Conservation (phyloP, 148 eudicot species). For the Fallopia convolvulus region DNA sequence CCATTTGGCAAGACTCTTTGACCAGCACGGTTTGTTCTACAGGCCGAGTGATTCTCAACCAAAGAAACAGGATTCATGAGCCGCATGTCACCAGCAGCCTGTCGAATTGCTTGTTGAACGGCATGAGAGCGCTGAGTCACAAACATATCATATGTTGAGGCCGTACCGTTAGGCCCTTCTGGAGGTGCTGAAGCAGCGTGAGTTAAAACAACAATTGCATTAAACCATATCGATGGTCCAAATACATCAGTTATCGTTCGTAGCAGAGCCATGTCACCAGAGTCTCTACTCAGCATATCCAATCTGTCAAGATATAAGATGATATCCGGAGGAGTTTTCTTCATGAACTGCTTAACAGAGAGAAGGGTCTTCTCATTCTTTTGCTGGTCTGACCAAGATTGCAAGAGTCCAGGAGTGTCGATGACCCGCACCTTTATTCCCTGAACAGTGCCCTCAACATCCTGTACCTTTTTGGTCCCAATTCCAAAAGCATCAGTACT, state of each 20-base stretch:
- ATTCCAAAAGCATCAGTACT: conserved; percentile 74
- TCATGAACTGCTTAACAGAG: conserved; percentile 75
- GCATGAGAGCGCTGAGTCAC: conserved; percentile 94
- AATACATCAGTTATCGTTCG: conserved; percentile 76
- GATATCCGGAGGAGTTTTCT: conserved; percentile 89
- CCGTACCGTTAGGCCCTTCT: conserved; percentile 95
- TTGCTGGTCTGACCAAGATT: conserved; percentile 79
- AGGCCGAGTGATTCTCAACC: conserved; percentile 94
- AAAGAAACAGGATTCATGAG: conserved; percentile 97
- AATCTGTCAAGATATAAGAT: conserved; percentile 86
- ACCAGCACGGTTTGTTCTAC: conserved; percentile 90
- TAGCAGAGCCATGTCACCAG: conserved; percentile 79
- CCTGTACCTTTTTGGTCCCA: conserved; percentile 89
- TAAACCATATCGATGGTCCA: conserved; percentile 93
- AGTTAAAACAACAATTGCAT: conserved; percentile 92
- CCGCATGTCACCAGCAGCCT: conserved; percentile 98
- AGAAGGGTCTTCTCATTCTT: conserved; percentile 76
- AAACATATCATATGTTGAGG: conserved; percentile 86
- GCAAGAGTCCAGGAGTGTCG: conserved; percentile 90
- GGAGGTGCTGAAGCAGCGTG: conserved; percentile 99
- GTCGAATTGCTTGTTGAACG: conserved; percentile 96
- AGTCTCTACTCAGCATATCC: conserved; percentile 95
- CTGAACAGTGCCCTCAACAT: conserved; percentile 90
- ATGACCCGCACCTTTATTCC: conserved; percentile 88
- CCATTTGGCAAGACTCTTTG: conserved; percentile 98